Base-by-base conservation (phyloP, 805 yeast genomes). In the Zygosaccharomyces siamensis region DNA sequence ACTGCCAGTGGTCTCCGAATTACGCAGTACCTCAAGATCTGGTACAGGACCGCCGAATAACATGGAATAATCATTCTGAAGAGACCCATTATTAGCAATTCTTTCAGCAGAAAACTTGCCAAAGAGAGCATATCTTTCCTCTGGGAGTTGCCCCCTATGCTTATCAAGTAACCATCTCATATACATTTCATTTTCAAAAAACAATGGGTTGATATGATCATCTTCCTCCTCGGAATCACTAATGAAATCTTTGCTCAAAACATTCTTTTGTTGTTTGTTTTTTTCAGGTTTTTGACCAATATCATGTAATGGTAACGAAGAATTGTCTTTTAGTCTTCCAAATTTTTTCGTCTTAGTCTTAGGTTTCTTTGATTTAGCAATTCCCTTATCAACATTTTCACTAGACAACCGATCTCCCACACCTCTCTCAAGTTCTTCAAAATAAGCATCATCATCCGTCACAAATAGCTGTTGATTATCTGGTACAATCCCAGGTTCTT, bases 101-200 rank as follows among this genome's bases (percentile, higher is more conserved):
- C 71, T 61, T 44, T 64, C 69, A 3, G 54, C 38, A 11, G 60
- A 46, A 51, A 67, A 67, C 31, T 54, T 54, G 16, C 56, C 61
- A 49, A 65, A 65, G 26, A 49, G 38, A 0, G 35, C 33, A 30
- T 51, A 56, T 31, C 59, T 54, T 3, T 57, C 59, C 8, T 55
- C 54, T 2, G 68, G 48, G 7, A 66, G 46, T 21, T 54, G 56
- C 2, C 69, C 68, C 24, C 49, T 38, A 42, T 61, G 47, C 36
- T 51, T 60, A 49, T 66, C 67, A 3, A 64, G 50, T 40, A 66
- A 44, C 51, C 54, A 60, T 43, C 69, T 63, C 63, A 64, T 49
- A 40, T 60, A 66, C 59, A 60, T 60, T 50, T 67, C 71, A 48
- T 67, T 67, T 49, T 67, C 69, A 49, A 60, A 67, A 39, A 66